Base-by-base conservation (phyloP, 176 grass and related monocot species). In the Eleusine coracana region DNA sequence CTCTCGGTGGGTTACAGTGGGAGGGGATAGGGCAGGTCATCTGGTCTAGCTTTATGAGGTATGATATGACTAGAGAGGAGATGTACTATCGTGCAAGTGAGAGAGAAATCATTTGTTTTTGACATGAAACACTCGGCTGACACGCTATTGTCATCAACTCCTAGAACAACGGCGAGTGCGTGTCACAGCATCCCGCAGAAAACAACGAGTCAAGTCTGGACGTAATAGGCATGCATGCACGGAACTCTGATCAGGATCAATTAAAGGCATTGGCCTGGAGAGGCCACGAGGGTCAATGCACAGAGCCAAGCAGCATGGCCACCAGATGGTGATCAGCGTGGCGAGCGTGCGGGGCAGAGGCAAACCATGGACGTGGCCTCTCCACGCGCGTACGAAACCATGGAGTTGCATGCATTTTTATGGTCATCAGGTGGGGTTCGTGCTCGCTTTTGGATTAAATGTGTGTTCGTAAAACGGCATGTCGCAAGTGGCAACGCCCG, bases 31-130 rank as follows among this genome's bases (percentile, higher is more conserved):
- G 44, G 23, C 12, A 37, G 75, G 41, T 73, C 55, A 54, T 60
- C 49, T 62, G 73, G 66, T 20, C 63, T 75, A 10, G 76, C 81
- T 89, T 85, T 85, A 81, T 63, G 71, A 28, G 75, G 55, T 64
- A 5, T 34, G 31, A 34, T 34, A 34, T 39, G 73, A 70, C 51
- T 23, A 23, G 12, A 77, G 72, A 61, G 42, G 1, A 5, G 25
- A 25, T 25, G 25, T 25, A 25, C 25, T 25, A 44, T 44, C 6
- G 9, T 8, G 41, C 41, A 44, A 1, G 0, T 44, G 9, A 44
- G 39, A 40, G 39, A 6, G 11, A 46, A 46, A 11, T 12, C 44
- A 96, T 46, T 45, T 46, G 21, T 6, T 45, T 7, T 11, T 14
- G 21, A 3, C 25, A 38, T 40, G 44, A 46, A 9, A 10, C 54